phyloP scores from a whole-genome alignment of 495 filamentous ascomycete genomes.

The Neurospora sp. region DNA sequence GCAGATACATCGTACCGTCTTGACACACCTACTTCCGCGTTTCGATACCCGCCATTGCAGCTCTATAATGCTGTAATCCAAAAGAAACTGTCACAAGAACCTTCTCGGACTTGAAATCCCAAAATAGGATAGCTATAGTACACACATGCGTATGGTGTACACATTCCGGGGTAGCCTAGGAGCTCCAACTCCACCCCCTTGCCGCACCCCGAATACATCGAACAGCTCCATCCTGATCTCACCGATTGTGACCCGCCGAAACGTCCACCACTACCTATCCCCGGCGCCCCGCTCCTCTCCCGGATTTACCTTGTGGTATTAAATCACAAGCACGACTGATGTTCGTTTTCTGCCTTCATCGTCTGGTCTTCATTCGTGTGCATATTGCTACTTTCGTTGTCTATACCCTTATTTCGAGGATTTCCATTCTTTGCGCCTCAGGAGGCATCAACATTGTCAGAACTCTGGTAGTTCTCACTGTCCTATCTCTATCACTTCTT shows the following conservation, averaged over 20 bases:
- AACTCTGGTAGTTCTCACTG: slow-evolving; percentile 45
- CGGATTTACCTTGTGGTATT: not conserved
- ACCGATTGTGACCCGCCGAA: slow-evolving; percentile 3
- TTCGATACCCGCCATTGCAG: not conserved
- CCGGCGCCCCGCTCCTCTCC: not conserved
- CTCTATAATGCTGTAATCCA: not conserved
- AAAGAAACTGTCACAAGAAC: not conserved
- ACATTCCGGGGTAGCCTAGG: not conserved
- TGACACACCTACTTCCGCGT: not conserved
- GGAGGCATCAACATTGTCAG: slow-evolving; percentile 11
- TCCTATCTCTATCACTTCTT: slow-evolving; percentile 15
- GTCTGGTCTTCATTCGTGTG: not conserved
- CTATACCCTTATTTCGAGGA: slow-evolving; percentile 9
- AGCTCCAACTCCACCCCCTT: slow-evolving; percentile 1
- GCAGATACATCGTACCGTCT: not conserved
- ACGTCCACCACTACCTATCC: not conserved
- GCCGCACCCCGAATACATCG: not conserved
- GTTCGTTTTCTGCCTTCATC: not conserved
- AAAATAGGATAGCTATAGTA: not conserved
- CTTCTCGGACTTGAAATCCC: not conserved
- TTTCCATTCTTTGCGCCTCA: slow-evolving; percentile 7
- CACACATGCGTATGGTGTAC: not conserved
- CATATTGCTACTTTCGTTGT: not conserved
- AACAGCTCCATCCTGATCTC: slow-evolving; percentile 13
- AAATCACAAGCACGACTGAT: not conserved